Evolutionary conservation across 1,139 yeast genomes (phyloP), one percentile per base, ranked within the genome.

Genomic region (Saccharomyces hybrid): DNA sequence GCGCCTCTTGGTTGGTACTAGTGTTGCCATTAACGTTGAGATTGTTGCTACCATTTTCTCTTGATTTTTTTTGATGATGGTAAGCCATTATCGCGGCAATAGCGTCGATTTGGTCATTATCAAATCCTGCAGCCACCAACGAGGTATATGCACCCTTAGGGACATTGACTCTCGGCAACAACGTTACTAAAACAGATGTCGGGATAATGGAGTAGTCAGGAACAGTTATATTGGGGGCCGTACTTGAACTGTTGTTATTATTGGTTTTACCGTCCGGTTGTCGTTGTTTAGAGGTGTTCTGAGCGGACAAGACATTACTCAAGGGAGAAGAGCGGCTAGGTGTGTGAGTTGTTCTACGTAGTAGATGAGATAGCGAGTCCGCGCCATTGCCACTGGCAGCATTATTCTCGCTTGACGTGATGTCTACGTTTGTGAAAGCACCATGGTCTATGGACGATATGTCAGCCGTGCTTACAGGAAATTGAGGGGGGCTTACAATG

Each of bases 131-230:
- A 19, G 81, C 78, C 14, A 77, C 78, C 50, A 86, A 69, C 0
- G 88, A 79, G 23, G 75, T 72, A 58, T 82, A 78, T 0, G 90
- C 91, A 3, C 88, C 88, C 5, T 83, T 83, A 0, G 93, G 93
- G 2, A 86, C 88, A 0, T 81, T 80, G 41, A 83, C 82, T 60
- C 80, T 78, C 19, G 88, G 88, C 32, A 83, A 69, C 26, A 62
- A 58, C 2, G 72, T 62, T 5, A 69, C 64, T 28, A 70, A 53
- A 2, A 69, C 63, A 1, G 65, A 53, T 7, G 71, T 68, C n/a
- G 70, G 68, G 14, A 67, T 63, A 11, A 59, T 56, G 2, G 70
- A 61, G 53, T 66, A 68, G 55, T 68, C 68, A 1, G 70, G 70
- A 55, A 66, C 55, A 41, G 66, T 61, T 16, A 67, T 65, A 32